Conservation (phyloP, 768 basidiomycete genomes). For the Lepiota brunneoincarnata region DNA sequence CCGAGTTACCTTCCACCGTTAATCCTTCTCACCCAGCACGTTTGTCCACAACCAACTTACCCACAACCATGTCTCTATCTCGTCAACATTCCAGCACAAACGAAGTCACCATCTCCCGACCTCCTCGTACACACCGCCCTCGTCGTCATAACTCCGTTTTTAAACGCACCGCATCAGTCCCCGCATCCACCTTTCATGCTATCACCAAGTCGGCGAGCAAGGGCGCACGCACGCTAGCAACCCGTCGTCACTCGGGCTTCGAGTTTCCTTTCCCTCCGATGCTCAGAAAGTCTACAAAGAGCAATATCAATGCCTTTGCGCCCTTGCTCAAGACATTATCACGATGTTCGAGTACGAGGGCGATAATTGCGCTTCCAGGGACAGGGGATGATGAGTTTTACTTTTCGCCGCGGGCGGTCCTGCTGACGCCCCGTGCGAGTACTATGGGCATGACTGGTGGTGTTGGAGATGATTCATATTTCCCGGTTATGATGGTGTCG, state of each 20-base stretch:
- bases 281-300: background rate
- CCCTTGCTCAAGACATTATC: too few species aligned
- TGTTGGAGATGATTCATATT: background rate
- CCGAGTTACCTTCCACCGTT: too few species aligned
- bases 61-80: too few species aligned
- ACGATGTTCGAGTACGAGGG: too few species aligned
- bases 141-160: background rate
- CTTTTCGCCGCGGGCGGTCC: too few species aligned
- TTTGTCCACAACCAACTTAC: background rate
- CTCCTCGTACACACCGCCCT: background rate
- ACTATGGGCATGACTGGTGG: background rate
- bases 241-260: background rate
- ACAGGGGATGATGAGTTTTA: too few species aligned
- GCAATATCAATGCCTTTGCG: too few species aligned
- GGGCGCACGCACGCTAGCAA: background rate
- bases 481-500: background rate
- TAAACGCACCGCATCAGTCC: background rate
- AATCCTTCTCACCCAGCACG: too few species aligned
- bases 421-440: background rate
- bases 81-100: too few species aligned
- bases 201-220: background rate
- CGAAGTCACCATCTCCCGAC: too few species aligned
- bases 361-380: too few species aligned
- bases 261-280: background rate
- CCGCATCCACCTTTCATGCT: background rate